These are phyloP conservation scores for Dictyostelium firmibasis DNA, from an alignment of 78 protist species.

Conservation along the genomic window DNA sequence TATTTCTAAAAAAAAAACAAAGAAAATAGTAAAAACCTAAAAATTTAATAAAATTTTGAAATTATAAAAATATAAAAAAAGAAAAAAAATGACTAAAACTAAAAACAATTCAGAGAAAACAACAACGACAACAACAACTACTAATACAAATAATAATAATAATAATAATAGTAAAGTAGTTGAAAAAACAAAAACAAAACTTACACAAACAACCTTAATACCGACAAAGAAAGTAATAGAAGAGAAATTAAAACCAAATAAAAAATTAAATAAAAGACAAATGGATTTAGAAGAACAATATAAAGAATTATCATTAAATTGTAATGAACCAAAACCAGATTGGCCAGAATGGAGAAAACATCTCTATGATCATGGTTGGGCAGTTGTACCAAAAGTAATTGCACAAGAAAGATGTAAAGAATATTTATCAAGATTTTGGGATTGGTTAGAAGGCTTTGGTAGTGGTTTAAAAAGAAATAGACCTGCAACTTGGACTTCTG, in stretches of 20 bases:
- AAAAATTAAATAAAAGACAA: neutral
- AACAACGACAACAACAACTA: neutral
- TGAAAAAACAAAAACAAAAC: neutral
- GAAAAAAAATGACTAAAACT: neutral
- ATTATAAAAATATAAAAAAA: neutral
- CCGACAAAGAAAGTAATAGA: neutral
- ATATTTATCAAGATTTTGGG: conserved; percentile 32
- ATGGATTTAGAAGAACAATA: neutral
- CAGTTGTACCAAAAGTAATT: conserved; percentile 23
- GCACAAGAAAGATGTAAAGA: neutral
- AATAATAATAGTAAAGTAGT: neutral
- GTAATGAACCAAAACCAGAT: conserved; percentile 28
- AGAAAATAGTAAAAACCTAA: neutral
- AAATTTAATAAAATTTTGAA: neutral
- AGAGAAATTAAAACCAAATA: neutral
- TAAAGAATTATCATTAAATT: neutral
- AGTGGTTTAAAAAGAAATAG: conserved; percentile 6
- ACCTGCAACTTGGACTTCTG: conserved; percentile 10
- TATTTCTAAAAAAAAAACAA: neutral
- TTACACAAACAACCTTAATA: neutral
- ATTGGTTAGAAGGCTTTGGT: conserved; percentile 18
- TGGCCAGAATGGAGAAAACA: conserved; percentile 72
- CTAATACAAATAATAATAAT: neutral
- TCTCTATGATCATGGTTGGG: conserved; percentile 61
- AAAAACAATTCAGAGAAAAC: neutral